A percentile compares a stretch with the other conserved stretches of the same genome.
phyloP scores from a whole-genome alignment of 306 rosid genomes.

The Prunus fruticosa region DNA sequence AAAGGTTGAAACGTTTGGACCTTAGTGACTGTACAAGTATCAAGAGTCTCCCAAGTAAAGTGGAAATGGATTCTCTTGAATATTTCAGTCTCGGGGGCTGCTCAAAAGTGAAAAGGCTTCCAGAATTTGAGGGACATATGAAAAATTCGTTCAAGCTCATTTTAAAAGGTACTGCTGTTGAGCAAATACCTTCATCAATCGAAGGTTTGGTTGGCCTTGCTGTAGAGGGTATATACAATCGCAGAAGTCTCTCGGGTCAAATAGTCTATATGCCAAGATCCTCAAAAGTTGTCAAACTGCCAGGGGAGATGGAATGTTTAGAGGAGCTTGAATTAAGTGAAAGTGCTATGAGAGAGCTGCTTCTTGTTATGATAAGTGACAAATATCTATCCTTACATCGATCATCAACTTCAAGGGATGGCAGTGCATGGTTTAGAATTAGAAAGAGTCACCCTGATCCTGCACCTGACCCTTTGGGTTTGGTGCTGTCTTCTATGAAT shows the following conservation, averaged over 20 bases:
- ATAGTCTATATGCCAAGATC: not conserved
- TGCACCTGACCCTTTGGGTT: not conserved
- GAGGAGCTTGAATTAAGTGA: not conserved
- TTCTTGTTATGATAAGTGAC: not conserved
- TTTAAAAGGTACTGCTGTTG: not conserved
- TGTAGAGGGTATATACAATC: fast-evolving
- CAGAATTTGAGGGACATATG: conserved; percentile 3
- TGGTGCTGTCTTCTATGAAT: not conserved
- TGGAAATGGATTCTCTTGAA: conserved; percentile 14
- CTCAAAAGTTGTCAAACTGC: not conserved
- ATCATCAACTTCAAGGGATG: not conserved
- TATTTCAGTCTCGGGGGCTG: not conserved
- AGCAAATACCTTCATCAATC: not conserved
- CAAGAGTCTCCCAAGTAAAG: not conserved
- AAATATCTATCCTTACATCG: fast-evolving
- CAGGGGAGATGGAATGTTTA: not conserved
- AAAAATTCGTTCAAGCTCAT: not conserved
- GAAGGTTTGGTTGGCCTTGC: too few species aligned
- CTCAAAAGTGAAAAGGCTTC: conserved; percentile 5
- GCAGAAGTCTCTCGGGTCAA: not conserved
- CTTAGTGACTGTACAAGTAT: not conserved
- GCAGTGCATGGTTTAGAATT: not conserved
- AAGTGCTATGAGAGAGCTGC: not conserved
- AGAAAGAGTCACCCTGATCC: not conserved
- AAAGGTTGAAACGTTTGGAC: not conserved